phyloP scores from a whole-genome alignment of 2,329 filamentous ascomycete genomes.

The Fusarium sp. region DNA sequence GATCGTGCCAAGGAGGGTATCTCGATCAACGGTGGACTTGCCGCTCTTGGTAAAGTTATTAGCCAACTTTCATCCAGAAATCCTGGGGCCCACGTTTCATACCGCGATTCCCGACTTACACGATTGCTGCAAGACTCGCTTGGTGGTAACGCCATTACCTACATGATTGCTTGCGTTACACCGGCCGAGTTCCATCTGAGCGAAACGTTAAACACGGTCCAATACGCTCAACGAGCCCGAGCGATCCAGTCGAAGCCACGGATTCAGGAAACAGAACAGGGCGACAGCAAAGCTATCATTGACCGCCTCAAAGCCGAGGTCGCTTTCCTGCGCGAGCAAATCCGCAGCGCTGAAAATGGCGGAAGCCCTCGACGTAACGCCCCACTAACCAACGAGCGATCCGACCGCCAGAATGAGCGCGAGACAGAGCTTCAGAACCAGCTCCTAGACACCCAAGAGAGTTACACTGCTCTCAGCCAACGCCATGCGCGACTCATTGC shows the following conservation, averaged over 20 bases:
- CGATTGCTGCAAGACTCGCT: conserved; percentile 95
- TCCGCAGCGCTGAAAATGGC: conserved; percentile 76
- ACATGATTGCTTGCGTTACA: conserved; percentile 99
- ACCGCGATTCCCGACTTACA: conserved; percentile 97
- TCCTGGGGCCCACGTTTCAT: conserved; percentile 90
- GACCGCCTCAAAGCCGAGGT: conserved; percentile 95
- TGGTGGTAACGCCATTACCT: conserved; percentile 96
- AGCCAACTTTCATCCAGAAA: conserved; percentile 94
- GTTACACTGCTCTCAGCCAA: conserved; percentile 89
- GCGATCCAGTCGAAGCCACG: conserved; percentile 97
- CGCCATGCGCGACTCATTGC: conserved; percentile 96
- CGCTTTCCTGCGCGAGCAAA: conserved; percentile 91
- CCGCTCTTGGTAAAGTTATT: conserved; percentile 96
- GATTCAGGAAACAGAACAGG: conserved; percentile 93
- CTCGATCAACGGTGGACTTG: conserved; percentile 95
- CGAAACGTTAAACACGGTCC: conserved; percentile 96
- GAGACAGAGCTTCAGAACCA: conserved; percentile 94
- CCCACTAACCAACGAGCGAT: conserved; percentile 71
- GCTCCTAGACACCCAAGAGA: conserved; percentile 91
- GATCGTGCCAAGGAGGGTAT: conserved; percentile 96
- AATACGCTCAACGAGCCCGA: conserved; percentile 95
- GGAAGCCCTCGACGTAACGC: conserved; percentile 65
- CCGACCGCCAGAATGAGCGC: conserved; percentile 82
- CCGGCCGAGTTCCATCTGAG: conserved; percentile 97
- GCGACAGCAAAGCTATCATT: conserved; percentile 93